phyloP scores from a whole-genome alignment of 75 land plant genomes.

The Cunninghamia lanceolata region DNA sequence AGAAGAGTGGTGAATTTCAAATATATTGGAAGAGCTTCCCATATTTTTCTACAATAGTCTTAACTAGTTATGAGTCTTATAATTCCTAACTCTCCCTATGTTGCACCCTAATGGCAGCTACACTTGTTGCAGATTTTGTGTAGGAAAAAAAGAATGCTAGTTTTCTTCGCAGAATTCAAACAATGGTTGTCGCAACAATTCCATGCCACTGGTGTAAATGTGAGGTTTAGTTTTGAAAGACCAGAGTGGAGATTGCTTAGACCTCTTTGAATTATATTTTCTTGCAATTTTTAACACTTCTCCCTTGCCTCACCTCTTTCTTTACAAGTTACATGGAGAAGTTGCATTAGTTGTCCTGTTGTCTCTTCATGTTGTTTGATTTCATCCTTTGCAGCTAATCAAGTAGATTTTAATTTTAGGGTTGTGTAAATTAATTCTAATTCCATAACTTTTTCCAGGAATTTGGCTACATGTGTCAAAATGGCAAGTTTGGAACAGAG shows the following conservation, averaged over 20 bases:
- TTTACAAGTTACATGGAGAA: too few relatives aligned
- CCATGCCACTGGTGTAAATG: slow-evolving; percentile 15
- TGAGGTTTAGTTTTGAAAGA: slow-evolving; percentile 24
- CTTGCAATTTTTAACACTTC: slow-evolving; percentile 51
- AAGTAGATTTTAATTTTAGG: too few relatives aligned
- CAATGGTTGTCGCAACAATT: slow-evolving; percentile 4
- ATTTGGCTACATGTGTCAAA: too few relatives aligned
- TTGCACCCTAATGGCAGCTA: background rate
- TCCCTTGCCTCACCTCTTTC: too few relatives aligned
- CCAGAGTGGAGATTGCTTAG: too few relatives aligned
- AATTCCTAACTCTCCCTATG: slow-evolving; percentile 12
- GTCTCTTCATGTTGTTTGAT: too few relatives aligned
- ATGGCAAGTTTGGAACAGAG: too few relatives aligned
- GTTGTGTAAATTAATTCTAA: too few relatives aligned
- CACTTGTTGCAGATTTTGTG: background rate
- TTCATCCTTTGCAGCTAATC: too few relatives aligned
- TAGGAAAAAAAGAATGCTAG: background rate
- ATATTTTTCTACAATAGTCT: slow-evolving; percentile 2
- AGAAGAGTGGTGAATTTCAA: background rate
- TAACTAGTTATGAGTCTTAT: background rate
- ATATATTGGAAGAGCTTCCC: too few relatives aligned
- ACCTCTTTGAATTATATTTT: slow-evolving; percentile 25
- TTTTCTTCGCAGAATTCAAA: slow-evolving; percentile 4
- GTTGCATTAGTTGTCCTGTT: too few relatives aligned
- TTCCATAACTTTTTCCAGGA: too few relatives aligned